phyloP scores from a whole-genome alignment of 108 stramenopile species.

The Craspedostauros australis region DNA sequence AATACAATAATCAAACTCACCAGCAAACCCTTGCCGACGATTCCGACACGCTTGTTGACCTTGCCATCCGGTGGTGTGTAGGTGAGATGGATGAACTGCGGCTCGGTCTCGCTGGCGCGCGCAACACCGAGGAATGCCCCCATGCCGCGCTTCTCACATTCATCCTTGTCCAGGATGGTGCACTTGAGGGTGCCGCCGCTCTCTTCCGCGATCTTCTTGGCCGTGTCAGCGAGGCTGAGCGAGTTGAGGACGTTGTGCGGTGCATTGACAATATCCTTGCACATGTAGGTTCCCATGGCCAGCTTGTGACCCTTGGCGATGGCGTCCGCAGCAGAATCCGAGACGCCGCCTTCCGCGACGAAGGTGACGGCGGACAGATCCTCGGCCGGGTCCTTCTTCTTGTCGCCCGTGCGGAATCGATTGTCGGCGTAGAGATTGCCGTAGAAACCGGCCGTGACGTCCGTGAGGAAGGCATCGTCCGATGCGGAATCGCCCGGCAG shows the following conservation, averaged over 20 bases:
- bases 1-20: too few relatives aligned
- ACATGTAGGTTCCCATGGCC: constrained; percentile 55
- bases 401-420: constrained; percentile 71
- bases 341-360: constrained; percentile 27
- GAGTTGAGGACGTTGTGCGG: constrained; percentile 96
- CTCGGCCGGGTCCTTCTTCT: constrained; percentile 57
- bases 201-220: constrained; percentile 68
- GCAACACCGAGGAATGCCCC: constrained; percentile 91
- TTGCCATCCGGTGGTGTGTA: constrained; percentile 66
- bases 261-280: constrained; percentile 93
- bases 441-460: constrained; percentile 59
- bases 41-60: constrained; percentile 80
- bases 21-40: constrained; percentile 93
- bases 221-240: constrained; percentile 74
- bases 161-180: constrained; percentile 73
- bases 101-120: constrained; percentile 86
- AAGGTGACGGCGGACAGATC: constrained; percentile 53
- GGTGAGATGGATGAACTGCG: constrained; percentile 94
- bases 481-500: constrained; percentile 36
- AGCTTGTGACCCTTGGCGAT: constrained; percentile 47
- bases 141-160: constrained; percentile 90
- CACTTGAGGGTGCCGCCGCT: constrained; percentile 67
- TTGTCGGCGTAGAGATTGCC: constrained; percentile 69
- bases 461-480: constrained; percentile 18
- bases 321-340: constrained; percentile 23